A percentile compares a stretch with the other conserved stretches of the same genome.
These are phyloP conservation scores for Calonectria honghensis DNA, from an alignment of 2,329 filamentous ascomycete genomes.

Conservation along the genomic window DNA sequence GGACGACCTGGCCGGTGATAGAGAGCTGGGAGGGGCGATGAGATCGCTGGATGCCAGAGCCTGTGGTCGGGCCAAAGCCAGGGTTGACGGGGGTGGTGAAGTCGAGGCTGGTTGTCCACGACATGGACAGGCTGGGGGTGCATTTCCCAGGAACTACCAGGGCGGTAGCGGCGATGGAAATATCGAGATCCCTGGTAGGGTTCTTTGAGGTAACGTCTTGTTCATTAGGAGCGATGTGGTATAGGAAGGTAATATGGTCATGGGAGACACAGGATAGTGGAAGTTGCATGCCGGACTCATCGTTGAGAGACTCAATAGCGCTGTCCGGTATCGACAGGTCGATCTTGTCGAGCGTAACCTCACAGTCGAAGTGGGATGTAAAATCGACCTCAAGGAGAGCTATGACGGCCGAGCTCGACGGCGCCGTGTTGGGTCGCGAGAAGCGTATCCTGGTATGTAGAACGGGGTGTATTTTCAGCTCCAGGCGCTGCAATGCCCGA, in stretches of 20 bases:
- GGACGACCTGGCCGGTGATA: slow-evolving; percentile 71
- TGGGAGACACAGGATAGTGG: slow-evolving; percentile 79
- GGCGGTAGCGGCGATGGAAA: slow-evolving; percentile 77
- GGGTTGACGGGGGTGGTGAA: slow-evolving; percentile 80
- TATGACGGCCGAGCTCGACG: slow-evolving; percentile 77
- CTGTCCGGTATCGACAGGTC: slow-evolving; percentile 75
- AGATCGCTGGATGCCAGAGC: slow-evolving; percentile 75
- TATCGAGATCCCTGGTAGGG: slow-evolving; percentile 72
- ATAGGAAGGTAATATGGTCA: slow-evolving; percentile 85
- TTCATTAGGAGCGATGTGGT: slow-evolving; percentile 75
- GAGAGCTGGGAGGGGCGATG: slow-evolving; percentile 80
- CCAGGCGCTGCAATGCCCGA: slow-evolving; percentile 76
- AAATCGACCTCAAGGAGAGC: slow-evolving; percentile 85
- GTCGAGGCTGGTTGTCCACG: slow-evolving; percentile 82
- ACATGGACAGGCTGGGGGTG: slow-evolving; percentile 77
- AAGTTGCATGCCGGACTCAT: slow-evolving; percentile 67
- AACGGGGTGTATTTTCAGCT: slow-evolving; percentile 79
- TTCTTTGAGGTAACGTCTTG: slow-evolving; percentile 67
- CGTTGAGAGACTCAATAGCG: slow-evolving; percentile 74
- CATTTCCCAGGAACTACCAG: slow-evolving; percentile 74
- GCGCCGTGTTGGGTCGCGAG: slow-evolving; percentile 76
- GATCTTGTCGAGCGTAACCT: slow-evolving; percentile 77
- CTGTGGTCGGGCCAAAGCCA: slow-evolving; percentile 73
- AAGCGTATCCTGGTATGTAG: slow-evolving; percentile 85
- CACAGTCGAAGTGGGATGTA: slow-evolving; percentile 80